Base-by-base conservation (phyloP, 2,329 filamentous ascomycete species). In the Penicillium fuscoglaucum region DNA sequence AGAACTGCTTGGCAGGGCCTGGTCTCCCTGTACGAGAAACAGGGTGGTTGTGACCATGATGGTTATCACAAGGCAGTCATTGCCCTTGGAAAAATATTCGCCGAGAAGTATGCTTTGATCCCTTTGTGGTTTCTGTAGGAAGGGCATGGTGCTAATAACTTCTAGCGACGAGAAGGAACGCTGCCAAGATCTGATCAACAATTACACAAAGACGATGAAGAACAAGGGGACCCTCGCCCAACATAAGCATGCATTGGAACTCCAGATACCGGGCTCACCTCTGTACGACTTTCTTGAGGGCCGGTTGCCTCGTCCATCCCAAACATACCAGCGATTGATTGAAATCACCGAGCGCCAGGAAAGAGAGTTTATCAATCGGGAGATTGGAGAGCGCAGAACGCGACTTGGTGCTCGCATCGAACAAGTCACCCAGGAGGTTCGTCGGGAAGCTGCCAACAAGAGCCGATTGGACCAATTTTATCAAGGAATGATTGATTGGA, bases 1-100 rank as follows among this genome's bases (percentile, higher is more conserved):
- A 80, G 86, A n/a, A 90, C 93, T 68, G 90, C 90, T 64, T 98
- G 91, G 91, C 90, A 96, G 72, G 95, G 95, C 1, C 80, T 99
- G 46, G 84, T 95, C 73, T 90, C 88, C 69, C 76, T 98, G 31
- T 97, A 91, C 72, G 91, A 96, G 76, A 89, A 86, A 67, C 89
- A 92, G 70, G 87, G 85, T 17, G 75, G 79, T 31, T 82, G 83
- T 55, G 90, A 88, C 68, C 78, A 98, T 15, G 82, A 85, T 55
- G 83, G 88, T 49, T 96, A 96, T 70, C 88, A 89, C 48, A 79
- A 86, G 46, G 90, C 90, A 1, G 89, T 87, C 2, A 74, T 92
- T 58, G 87, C 83, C 60, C 80, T 98, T 45, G 91, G 90, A 8
- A 82, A 88, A 54, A 86, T 96, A 51, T 92, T 90, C 67, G 83